Base-by-base conservation (phyloP, 164 flowering plant genomes). In the Warburgia ugandensis region DNA sequence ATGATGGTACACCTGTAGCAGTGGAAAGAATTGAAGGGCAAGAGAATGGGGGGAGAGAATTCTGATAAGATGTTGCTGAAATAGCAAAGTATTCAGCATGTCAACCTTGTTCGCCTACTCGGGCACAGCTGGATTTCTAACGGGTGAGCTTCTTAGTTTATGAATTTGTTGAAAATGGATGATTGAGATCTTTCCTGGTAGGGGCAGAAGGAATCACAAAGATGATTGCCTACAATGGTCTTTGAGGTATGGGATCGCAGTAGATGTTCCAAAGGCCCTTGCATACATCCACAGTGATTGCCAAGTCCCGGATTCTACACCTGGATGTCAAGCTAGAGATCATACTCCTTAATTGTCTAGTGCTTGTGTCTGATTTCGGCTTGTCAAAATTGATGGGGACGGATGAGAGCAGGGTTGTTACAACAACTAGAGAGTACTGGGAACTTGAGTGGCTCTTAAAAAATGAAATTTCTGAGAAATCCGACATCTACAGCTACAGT, bases 311-410 rank as follows among this genome's bases (percentile, higher is more conserved):
- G 33, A 63, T 91, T 23, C 50, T 91, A 11, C 98, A 91, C 58
- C 84, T 91, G 0, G 98, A 91, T 45, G 78, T 91, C 19, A 91
- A 91, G 75, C 98, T 96, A 0, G 94, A 91, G 44, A 91, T 86
- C 46, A 84, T 91, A 8, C 78, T 91, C n/a, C 70, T 87, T 0
- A 68, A 60, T 53, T 78, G 67, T 47, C 57, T 73, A 8, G 94
- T 84, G 0, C 45, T 76, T 4, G 84, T 91, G 0, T 9, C 91
- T 0, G 96, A 91, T 72, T 91, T 91, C 31, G 98, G 98, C 6
- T 65, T 91, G n/a, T 83, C 98, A 0, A 86, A 73, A 66, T 63
- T 86, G 25, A 86, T 83, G 82, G 75, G 78, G 11, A 77, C 59
- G 59, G 92, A 87, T 20, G 79, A 81, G 69, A 91, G 96, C 58